These are phyloP conservation scores for Oryza brachyantha DNA, from an alignment of 176 grass and related monocot species.

Conservation along the genomic window DNA sequence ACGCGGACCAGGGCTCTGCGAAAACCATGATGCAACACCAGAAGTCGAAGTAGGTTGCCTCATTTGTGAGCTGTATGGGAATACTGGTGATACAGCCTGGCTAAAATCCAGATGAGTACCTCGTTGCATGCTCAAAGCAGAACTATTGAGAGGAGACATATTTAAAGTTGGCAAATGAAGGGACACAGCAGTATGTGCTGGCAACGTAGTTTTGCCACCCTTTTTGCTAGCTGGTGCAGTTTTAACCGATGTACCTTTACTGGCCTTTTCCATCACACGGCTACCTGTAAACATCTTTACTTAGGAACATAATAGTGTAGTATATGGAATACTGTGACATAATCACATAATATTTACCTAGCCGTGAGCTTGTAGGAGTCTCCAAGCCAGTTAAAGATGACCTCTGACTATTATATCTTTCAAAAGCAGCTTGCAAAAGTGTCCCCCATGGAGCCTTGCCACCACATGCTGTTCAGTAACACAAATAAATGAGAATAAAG, in stretches of 20 bases:
- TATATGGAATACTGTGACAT: neutral
- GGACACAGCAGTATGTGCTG: slow-evolving; percentile 31
- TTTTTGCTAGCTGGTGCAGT: slow-evolving; percentile 48
- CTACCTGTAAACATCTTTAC: slow-evolving; percentile 39
- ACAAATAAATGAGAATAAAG: slow-evolving; percentile 20
- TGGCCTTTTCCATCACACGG: slow-evolving; percentile 25
- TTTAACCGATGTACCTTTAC: slow-evolving; percentile 41
- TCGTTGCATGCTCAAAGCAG: slow-evolving; percentile 57
- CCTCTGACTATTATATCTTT: slow-evolving; percentile 77
- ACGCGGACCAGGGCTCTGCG: slow-evolving; percentile 50
- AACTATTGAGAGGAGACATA: slow-evolving; percentile 41
- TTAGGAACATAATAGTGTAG: slow-evolving; percentile 8
- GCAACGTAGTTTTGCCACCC: slow-evolving; percentile 48
- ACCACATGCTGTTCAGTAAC: slow-evolving; percentile 36
- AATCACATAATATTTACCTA: slow-evolving; percentile 45
- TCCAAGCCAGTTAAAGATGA: slow-evolving; percentile 49
- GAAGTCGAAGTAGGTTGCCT: slow-evolving; percentile 52
- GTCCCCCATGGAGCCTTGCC: slow-evolving; percentile 74
- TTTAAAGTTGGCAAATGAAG: slow-evolving; percentile 51
- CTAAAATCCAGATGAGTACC: slow-evolving; percentile 72
- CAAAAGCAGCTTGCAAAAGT: slow-evolving; percentile 62
- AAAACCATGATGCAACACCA: slow-evolving; percentile 54
- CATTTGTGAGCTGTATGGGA: slow-evolving; percentile 61
- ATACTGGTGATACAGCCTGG: slow-evolving; percentile 68
- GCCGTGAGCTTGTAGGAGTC: slow-evolving; percentile 53